Conservation (phyloP, 257 asterid genomes). For the Dorcoceras hygrometricum region DNA sequence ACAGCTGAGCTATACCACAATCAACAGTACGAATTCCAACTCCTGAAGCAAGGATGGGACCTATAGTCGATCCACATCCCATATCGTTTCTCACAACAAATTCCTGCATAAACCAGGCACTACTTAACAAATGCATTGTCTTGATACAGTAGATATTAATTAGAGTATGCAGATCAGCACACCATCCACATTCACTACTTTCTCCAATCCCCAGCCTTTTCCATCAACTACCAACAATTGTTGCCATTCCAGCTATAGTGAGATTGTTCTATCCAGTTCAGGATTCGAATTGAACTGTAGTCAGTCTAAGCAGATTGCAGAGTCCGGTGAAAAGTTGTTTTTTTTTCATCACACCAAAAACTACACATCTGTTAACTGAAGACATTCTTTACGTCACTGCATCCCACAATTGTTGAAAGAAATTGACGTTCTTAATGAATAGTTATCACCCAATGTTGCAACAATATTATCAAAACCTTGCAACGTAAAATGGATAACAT, state of each 20-base stretch:
- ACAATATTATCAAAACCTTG: too few species aligned
- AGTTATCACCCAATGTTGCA: too few species aligned
- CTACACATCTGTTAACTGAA: too few species aligned
- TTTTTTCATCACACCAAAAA: too few species aligned
- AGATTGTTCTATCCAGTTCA: background rate
- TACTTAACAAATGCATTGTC: constrained; percentile 8
- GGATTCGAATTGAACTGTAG: background rate
- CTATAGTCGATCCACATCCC: constrained; percentile 99
- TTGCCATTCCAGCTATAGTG: background rate
- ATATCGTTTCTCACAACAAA: constrained; percentile 91
- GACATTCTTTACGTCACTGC: too few species aligned
- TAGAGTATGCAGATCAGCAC: constrained; percentile 14
- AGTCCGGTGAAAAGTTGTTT: background rate
- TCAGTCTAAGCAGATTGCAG: background rate
- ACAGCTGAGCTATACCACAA: constrained; percentile 97
- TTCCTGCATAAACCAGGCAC: constrained; percentile 46
- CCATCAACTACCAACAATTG: background rate
- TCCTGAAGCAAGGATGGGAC: constrained; percentile 96
- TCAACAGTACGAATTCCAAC: constrained; percentile 96
- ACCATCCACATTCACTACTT: constrained; percentile 13
- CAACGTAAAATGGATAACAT: too few species aligned
- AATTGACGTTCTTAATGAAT: too few species aligned
- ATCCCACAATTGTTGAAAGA: too few species aligned
- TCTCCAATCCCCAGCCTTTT: background rate
- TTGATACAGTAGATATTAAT: background rate